Base-by-base conservation (phyloP, 345 rosid genomes). In the Fremontodendron californicum region DNA sequence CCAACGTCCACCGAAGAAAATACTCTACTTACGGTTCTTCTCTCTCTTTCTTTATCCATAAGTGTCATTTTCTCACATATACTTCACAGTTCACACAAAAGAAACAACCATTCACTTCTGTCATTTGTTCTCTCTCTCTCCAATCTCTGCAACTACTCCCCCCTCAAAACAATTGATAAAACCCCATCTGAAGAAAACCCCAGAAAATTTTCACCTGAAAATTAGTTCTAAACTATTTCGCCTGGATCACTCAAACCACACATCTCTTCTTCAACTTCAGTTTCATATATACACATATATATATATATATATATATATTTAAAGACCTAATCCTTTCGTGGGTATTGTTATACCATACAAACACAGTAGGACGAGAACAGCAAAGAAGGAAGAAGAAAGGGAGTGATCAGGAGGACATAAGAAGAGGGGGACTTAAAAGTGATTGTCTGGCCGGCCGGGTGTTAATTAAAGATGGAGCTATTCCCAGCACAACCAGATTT, bases 401-500 rank as follows among this genome's bases (percentile, higher is more conserved):
- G 11, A 29, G 6, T 21, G 72, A n/a, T n/a, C n/a, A n/a, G n/a
- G 35, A 29, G n/a, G n/a, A 18, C 39, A 16, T 42, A 39, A 37
- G 39, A n/a, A 37, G 46, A 58, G 73, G 33, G 39, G n/a, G n/a
- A n/a, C 43, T 51, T 9, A 19, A 55, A 25, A 72, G 77, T 25
- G 61, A 9, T 46, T 42, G 9, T 45, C 15, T 45, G n/a, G n/a
- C n/a, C n/a, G n/a, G n/a, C n/a, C n/a, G 49, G 16, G 75, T 18
- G 40, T 31, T 62, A n/a, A n/a, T n/a, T n/a, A 49, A 48, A 62
- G 72, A 92, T 92, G 97, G 94, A 92, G 86, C 76, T 92, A 8
- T 92, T 92, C 84, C 92, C 94, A 57, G 91, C 94, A 58, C 97
- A 92, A 71, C 97, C 97, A n/a, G 97, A 92, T 79, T 84, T 90